Percentiles rank a stretch among this genome's conserved stretches.
Evolutionary conservation across 129 eudicot species (phyloP).

Genomic region (Cynara cardunculus): DNA sequence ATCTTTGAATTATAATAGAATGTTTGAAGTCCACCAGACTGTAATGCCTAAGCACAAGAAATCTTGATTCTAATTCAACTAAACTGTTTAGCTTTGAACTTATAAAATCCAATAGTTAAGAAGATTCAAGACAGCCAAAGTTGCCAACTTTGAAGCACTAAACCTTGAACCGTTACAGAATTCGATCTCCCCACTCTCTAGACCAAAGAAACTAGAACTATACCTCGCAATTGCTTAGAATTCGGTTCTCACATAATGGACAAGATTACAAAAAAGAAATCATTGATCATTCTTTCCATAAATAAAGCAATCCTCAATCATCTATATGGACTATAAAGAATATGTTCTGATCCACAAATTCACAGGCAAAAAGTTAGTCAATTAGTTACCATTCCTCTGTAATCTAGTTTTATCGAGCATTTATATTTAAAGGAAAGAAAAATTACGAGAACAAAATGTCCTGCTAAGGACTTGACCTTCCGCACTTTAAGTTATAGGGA

Average conservation of each 20-base stretch:
- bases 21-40: not conserved
- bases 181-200: no score
- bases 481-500: not conserved
- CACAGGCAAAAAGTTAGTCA: not conserved
- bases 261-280: not conserved
- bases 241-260: not conserved
- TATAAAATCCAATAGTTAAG: no score
- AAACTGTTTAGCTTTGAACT: not conserved
- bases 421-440: not conserved
- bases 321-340: not conserved
- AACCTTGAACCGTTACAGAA: no score
- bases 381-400: not conserved
- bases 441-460: not conserved
- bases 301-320: not conserved
- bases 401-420: no score
- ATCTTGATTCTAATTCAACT: not conserved
- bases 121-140: not conserved
- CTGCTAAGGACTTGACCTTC: not conserved
- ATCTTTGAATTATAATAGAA: not conserved
- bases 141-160: no score
- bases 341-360: not conserved
- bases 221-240: not conserved
- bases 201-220: no score
- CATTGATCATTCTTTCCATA: not conserved
- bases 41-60: not conserved